A percentile compares a stretch with the other conserved stretches of the same genome.
phyloP scores from a whole-genome alignment of 2,329 filamentous ascomycete genomes.

The Penicillium corylophilum region DNA sequence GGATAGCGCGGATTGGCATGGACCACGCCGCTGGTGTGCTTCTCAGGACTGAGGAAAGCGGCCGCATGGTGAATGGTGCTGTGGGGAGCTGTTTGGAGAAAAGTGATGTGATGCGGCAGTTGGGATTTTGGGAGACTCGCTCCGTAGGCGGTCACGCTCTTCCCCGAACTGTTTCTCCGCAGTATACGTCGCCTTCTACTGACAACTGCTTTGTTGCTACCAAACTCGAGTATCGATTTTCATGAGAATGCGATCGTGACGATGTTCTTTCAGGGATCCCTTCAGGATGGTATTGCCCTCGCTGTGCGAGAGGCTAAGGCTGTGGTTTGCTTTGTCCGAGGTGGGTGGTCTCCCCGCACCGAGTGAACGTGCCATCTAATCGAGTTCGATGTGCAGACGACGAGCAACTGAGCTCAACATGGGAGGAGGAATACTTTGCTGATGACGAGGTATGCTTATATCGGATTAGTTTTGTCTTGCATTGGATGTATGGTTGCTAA shows the following conservation, averaged over 20 bases:
- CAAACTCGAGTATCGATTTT: not conserved
- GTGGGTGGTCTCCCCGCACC: slow-evolving; percentile 47
- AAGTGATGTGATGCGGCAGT: slow-evolving; percentile 4
- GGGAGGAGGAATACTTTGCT: slow-evolving; percentile 67
- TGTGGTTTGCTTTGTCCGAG: slow-evolving; percentile 80
- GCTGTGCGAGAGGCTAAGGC: slow-evolving; percentile 74
- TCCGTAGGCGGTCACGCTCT: slow-evolving; percentile 27
- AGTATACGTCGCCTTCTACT: slow-evolving; percentile 4
- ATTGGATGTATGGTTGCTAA: slow-evolving; percentile 9
- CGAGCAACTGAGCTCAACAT: slow-evolving; percentile 64
- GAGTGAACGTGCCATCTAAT: slow-evolving; percentile 11
- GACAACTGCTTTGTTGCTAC: not conserved
- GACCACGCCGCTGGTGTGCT: slow-evolving; percentile 23
- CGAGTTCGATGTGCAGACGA: slow-evolving; percentile 55
- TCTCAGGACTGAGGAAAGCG: slow-evolving; percentile 30
- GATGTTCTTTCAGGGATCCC: slow-evolving; percentile 79
- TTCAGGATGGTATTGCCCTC: slow-evolving; percentile 76
- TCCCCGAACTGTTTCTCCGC: slow-evolving; percentile 23
- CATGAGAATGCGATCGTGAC: slow-evolving; percentile 17
- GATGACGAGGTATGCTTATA: slow-evolving; percentile 53
- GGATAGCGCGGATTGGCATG: slow-evolving; percentile 21
- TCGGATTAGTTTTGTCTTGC: not conserved
- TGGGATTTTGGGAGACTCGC: slow-evolving; percentile 13
- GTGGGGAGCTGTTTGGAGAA: not conserved
- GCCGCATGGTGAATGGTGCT: slow-evolving; percentile 22